A percentile compares a stretch with the other conserved stretches of the same genome.
Evolutionary conservation across 2,329 filamentous ascomycete genomes (phyloP).

Genomic region (Colletotrichum sp.): DNA sequence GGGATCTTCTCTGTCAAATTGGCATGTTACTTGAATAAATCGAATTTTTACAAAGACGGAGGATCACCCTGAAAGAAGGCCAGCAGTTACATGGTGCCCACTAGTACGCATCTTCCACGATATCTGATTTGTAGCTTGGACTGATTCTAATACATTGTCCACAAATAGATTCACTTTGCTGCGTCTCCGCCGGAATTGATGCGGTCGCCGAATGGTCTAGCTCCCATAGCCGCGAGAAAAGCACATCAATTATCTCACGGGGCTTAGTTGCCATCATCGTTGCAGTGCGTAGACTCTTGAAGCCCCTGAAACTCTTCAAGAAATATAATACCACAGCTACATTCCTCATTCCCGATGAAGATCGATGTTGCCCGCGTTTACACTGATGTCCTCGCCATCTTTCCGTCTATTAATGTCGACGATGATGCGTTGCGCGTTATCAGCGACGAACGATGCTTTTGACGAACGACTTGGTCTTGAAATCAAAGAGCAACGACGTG

Average conservation of each 20-base stretch:
- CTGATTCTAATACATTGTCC: neutral
- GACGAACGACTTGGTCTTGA: conserved; percentile 43
- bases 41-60: neutral
- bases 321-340: neutral
- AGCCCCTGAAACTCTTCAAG: neutral
- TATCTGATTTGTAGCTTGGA: neutral
- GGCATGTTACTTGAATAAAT: neutral
- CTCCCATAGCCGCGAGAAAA: neutral
- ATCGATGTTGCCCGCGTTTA: conserved; percentile 48
- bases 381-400: conserved; percentile 24
- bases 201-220: neutral
- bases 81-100: neutral
- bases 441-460: conserved; percentile 47
- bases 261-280: neutral
- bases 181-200: neutral
- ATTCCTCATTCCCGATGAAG: conserved; percentile 35
- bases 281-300: neutral
- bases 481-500: conserved; percentile 51
- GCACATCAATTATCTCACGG: neutral
- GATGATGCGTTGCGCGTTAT: conserved; percentile 43
- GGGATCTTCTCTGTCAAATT: accelerated
- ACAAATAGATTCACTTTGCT: neutral
- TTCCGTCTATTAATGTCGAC: conserved; percentile 32
- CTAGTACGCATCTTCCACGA: neutral
- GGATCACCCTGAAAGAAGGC: neutral